Evolutionary conservation across 768 basidiomycete genomes (phyloP), one percentile per base, ranked within the genome.

Genomic region (Pleurotus platypus): DNA sequence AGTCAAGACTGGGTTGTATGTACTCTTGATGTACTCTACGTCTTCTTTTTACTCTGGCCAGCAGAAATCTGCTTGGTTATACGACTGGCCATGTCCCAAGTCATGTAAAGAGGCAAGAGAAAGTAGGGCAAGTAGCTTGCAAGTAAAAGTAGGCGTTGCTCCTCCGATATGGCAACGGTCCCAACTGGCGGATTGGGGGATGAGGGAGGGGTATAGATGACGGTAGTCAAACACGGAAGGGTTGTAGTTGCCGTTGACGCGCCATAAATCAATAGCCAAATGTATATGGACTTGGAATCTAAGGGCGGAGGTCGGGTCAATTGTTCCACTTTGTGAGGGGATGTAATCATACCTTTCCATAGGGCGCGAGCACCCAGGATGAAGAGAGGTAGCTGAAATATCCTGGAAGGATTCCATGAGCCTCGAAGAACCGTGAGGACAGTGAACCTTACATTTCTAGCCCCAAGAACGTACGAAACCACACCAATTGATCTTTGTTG

Each of bases 231-330:
- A 64, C 89, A 91, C 0, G 92, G 84, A 35, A 91, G 69, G 12
- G 87, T 86, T 0, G 92, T 92, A 0, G 90, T 94, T 0, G 82
- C 77, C 2, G 90, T 87, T 0, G 89, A 90, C 0, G 90, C 87
- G 26, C 78, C 90, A 69, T 94, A 94, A 26, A 86, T 67, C 7
- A 89, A 73, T 12, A 94, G 71, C 30, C 92, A 75, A 11, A 82
- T 72, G 64, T 87, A 89, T 46, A 86, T 79, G 12, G 69, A 68
- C 5, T 69, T 75, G 1, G 76, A 78, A 56, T 75, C 85, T 87
- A 62, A 18, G 43, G 30, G n/a, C 35, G 5, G 13, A 5, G 30
- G 9, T 11, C 40, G 24, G 38, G 26, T n/a, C 13, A 20, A 20
- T 2, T 5, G n/a, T n/a, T 12, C 37, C n/a, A 40, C n/a, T 16